Base-by-base conservation (phyloP, 1,284 basidiomycete genomes). In the Trichosporon faecale region DNA sequence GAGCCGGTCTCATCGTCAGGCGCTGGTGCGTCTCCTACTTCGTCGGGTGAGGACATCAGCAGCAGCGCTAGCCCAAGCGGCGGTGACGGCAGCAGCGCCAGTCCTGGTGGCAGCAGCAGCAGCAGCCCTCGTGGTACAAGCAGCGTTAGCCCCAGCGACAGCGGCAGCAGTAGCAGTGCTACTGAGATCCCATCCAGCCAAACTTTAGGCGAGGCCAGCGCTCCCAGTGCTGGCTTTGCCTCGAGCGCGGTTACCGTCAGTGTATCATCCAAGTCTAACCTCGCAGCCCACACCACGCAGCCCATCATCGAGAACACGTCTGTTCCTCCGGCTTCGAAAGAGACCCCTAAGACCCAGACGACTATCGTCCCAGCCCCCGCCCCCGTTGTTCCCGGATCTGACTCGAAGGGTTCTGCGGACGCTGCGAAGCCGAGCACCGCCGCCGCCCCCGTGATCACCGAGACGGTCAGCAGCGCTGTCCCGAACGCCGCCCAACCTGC, bases 1-100 rank as follows among this genome's bases (percentile, higher is more conserved):
- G 57, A 61, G 57, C 27, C 57, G 29, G 29, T 61, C 27, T n/a
- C 57, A 11, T 61, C 57, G 57, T 61, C 57, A n/a, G 57, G 29
- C 57, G 57, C 29, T 11, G 57, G 57, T 61, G 27, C 57, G 57
- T 61, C 57, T 31, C 57, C 57, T 33, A 61, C 57, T 31, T n/a
- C 57, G 16, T 61, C 57, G 27, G 57, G 8, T 31, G 57, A 31
- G 29, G 29, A 9, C 31, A n/a, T 29, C n/a, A 31, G 27, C 27
- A 61, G 27, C 57, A 31, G 16, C 29, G 27, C 57, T n/a, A 33
- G 14, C 29, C 16, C 29, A 33, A 29, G 16, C n/a, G 23, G 16
- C 57, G 11, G 57, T 16, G 55, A 31, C 14, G 16, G 14, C 29
- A 33, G 55, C 27, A 57, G 25, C 27, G 2, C 18, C 55, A 16